phyloP scores from a whole-genome alignment of 495 filamentous ascomycete genomes.

The Aspergillus baeticus region DNA sequence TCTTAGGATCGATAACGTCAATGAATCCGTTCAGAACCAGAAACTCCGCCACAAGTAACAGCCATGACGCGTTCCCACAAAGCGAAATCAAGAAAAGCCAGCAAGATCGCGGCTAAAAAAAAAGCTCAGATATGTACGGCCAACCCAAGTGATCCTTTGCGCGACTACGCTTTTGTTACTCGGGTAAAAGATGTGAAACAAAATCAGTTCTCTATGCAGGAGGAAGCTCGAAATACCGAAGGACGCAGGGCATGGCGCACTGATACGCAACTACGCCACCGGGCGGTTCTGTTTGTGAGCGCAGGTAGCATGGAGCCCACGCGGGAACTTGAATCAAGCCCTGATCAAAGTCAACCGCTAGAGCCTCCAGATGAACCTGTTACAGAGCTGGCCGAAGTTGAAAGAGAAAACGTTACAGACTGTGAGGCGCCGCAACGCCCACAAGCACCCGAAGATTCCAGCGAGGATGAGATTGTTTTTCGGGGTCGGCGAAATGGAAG shows the following conservation, averaged over 20 bases:
- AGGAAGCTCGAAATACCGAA: constrained; percentile 78
- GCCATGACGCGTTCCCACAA: constrained; percentile 1
- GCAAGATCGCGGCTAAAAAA: not conserved
- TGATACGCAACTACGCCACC: constrained; percentile 45
- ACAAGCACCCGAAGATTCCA: constrained; percentile 22
- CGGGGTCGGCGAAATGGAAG: constrained; percentile 28
- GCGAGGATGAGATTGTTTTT: constrained; percentile 48
- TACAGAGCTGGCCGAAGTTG: not conserved
- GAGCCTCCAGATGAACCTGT: not conserved
- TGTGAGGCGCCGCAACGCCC: not conserved
- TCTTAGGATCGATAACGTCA: too few species aligned
- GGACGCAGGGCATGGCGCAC: constrained; percentile 45
- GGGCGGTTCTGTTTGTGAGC: constrained; percentile 72
- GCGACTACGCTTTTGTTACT: not conserved
- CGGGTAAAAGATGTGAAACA: constrained; percentile 9
- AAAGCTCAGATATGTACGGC: not conserved
- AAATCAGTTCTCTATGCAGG: constrained; percentile 58
- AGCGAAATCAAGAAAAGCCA: constrained; percentile 1
- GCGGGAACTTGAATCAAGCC: constrained; percentile 14
- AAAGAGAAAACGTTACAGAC: not conserved
- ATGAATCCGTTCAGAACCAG: not conserved
- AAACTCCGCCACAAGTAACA: not conserved
- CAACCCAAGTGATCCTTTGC: not conserved
- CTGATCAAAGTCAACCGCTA: too few species aligned
- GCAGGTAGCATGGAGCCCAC: constrained; percentile 58